phyloP scores from a whole-genome alignment of 176 grass and related monocot genomes.

The sorghum (Sorghum bicolor) region Sorghum_bicolor_NCBIv3 NC_012875.2:52829501-52830000 shows the following conservation, averaged over 20 bases:
- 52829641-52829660: conserved; percentile 61
- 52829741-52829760: conserved; percentile 57
- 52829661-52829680: conserved; percentile 73
- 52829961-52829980: neutral
- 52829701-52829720: conserved; percentile 75
- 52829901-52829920: conserved; percentile 73
- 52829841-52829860: conserved; percentile 57
- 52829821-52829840: conserved; percentile 70
- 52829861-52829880: conserved; percentile 70
- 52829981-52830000: neutral
- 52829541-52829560: conserved; percentile 84
- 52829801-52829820: conserved; percentile 72
- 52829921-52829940: conserved; percentile 26
- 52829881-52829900: conserved; percentile 65
- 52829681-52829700: conserved; percentile 85
- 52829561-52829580: conserved; percentile 70
- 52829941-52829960: neutral
- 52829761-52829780: conserved; percentile 62
- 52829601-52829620: conserved; percentile 51
- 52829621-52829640: conserved; percentile 75
- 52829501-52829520: conserved; percentile 70
- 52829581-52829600: conserved; percentile 61
- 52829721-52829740: conserved; percentile 77
- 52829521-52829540: conserved; percentile 57
- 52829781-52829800: conserved; percentile 67